phyloP scores from a whole-genome alignment of 225 moss, liverwort and hornwort genomes.

The Sphagnum tenellum region DNA sequence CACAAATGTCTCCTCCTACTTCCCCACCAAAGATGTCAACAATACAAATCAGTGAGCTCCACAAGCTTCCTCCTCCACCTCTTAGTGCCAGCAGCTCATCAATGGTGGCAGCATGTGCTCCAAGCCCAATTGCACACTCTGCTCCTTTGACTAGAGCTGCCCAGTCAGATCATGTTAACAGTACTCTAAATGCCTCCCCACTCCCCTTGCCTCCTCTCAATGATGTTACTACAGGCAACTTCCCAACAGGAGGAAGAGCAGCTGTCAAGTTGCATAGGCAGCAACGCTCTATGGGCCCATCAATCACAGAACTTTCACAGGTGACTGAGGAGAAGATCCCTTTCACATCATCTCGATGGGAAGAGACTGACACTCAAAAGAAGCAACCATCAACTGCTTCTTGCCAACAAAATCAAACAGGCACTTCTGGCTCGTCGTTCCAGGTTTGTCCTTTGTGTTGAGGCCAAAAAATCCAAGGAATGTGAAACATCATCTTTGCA shows the following conservation, averaged over 20 bases:
- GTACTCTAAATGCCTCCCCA: slow-evolving; percentile 31
- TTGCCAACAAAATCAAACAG: no score
- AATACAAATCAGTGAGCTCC: slow-evolving; percentile 50
- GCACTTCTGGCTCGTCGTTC: no score
- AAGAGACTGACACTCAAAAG: no score
- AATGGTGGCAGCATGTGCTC: slow-evolving; percentile 19
- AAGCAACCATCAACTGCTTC: no score
- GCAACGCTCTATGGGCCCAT: slow-evolving; percentile 30
- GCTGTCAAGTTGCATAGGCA: slow-evolving; percentile 22
- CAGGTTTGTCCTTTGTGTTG: no score
- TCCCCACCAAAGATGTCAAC: slow-evolving; percentile 56
- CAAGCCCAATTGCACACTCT: slow-evolving; percentile 38
- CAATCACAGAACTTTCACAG: slow-evolving; percentile 23
- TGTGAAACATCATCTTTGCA: no score
- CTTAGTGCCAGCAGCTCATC: slow-evolving; percentile 39
- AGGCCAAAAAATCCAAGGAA: no score
- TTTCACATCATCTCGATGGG: background rate
- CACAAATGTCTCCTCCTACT: slow-evolving; percentile 39
- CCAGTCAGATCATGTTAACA: slow-evolving; percentile 9
- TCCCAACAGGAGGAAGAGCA: slow-evolving; percentile 22
- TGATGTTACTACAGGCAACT: slow-evolving; percentile 27
- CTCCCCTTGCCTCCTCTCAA: slow-evolving; percentile 55
- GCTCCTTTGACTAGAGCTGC: slow-evolving; percentile 37
- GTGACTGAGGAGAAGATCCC: slow-evolving; percentile 40
- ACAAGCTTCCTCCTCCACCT: slow-evolving; percentile 72